phyloP scores from a whole-genome alignment of 192 early-diverging fungal genomes.

The Umbelopsis sp. region DNA sequence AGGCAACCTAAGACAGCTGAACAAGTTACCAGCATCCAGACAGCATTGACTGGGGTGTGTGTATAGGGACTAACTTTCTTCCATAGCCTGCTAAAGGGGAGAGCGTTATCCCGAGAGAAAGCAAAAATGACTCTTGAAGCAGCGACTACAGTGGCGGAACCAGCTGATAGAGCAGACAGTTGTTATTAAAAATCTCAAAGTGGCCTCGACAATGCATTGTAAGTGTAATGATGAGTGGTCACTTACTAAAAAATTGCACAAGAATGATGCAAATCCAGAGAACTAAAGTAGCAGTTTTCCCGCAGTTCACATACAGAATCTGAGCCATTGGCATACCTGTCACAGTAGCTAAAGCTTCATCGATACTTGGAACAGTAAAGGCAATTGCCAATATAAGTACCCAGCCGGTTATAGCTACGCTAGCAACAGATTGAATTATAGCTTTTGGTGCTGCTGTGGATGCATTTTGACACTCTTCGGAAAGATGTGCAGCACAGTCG shows the following conservation, averaged over 20 bases:
- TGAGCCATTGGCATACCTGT: conserved; percentile 36
- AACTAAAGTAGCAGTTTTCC: conserved; percentile 29
- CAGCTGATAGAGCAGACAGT: conserved; percentile 23
- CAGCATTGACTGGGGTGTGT: conserved; percentile 42
- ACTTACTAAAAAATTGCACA: conserved; percentile 41
- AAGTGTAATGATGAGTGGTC: conserved; percentile 1
- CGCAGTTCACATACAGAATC: conserved; percentile 42
- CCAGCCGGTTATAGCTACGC: conserved; percentile 37
- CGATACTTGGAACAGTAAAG: conserved; percentile 39
- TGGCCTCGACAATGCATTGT: neutral
- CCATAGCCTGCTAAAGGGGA: conserved; percentile 37
- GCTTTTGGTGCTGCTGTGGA: conserved; percentile 41
- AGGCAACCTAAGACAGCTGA: conserved; percentile 43
- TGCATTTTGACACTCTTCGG: conserved; percentile 43
- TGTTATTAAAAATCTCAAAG: neutral
- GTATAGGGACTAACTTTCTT: conserved; percentile 38
- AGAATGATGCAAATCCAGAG: conserved; percentile 42
- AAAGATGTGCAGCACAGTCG: conserved; percentile 31
- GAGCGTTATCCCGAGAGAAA: conserved; percentile 51
- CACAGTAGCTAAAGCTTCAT: conserved; percentile 24
- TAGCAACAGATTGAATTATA: conserved; percentile 39
- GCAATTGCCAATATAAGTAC: conserved; percentile 41
- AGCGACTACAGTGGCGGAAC: conserved; percentile 33
- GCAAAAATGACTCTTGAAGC: conserved; percentile 50
- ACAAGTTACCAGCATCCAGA: conserved; percentile 45